phyloP scores from a whole-genome alignment of 441 rosid species.

The Croton setiger region DNA sequence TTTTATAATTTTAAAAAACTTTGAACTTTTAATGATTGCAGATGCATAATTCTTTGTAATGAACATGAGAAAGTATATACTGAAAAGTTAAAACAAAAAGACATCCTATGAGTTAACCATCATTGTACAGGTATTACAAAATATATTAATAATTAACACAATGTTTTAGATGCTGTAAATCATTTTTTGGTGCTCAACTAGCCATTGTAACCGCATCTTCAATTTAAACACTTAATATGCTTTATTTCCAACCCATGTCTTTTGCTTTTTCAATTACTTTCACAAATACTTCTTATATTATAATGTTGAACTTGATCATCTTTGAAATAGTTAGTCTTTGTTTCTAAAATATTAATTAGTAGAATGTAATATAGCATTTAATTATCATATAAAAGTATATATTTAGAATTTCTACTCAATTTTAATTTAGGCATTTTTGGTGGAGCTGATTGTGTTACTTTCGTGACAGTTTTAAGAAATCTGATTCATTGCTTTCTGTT shows the following conservation, averaged over 20 bases:
- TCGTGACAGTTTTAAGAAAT: constrained; percentile 16
- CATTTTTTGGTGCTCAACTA: not conserved
- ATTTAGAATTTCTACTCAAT: not conserved
- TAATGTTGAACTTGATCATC: not conserved
- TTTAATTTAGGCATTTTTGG: not conserved
- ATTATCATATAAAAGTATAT: not conserved
- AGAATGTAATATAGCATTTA: too few relatives aligned
- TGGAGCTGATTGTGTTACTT: constrained; percentile 1
- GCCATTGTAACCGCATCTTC: not conserved
- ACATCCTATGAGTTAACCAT: not conserved
- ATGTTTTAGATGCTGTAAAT: not conserved
- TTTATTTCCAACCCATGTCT: too few relatives aligned
- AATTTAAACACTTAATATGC: too few relatives aligned
- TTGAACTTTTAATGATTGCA: not conserved
- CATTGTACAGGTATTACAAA: not conserved
- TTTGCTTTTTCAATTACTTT: too few relatives aligned
- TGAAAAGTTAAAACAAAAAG: too few relatives aligned
- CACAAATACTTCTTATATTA: too few relatives aligned
- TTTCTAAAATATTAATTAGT: not conserved
- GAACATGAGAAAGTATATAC: not conserved
- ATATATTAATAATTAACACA: not conserved
- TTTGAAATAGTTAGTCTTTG: not conserved
- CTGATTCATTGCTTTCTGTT: constrained; percentile 6
- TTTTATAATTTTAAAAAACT: not conserved
- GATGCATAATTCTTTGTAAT: not conserved